Percentiles rank a stretch among this genome's conserved stretches.
phyloP scores from a whole-genome alignment of 306 rosid species.

The Vigna trinervia region DNA sequence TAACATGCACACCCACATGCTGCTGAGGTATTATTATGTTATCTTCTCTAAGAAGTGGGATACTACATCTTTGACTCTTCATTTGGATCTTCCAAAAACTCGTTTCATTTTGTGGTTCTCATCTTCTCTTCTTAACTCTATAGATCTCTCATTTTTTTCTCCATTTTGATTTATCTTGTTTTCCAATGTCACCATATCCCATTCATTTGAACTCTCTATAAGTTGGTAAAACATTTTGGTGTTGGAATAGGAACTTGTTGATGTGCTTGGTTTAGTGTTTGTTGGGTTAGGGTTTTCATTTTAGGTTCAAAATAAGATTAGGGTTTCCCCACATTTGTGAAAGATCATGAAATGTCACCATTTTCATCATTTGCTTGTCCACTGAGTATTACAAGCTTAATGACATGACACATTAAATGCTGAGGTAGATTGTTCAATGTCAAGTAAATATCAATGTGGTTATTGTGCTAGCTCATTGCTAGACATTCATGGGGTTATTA shows the following conservation, averaged over 20 bases:
- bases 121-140: conserved; percentile 16
- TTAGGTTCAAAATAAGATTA: too few relatives aligned
- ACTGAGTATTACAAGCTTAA: too few relatives aligned
- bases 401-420: neutral
- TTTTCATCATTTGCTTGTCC: neutral
- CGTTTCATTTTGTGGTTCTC: conserved; percentile 34
- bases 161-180: conserved; percentile 11
- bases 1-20: conserved; percentile 53
- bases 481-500: neutral
- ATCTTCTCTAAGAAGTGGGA: conserved; percentile 48
- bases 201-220: conserved; percentile 3
- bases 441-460: too few relatives aligned
- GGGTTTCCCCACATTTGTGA: neutral
- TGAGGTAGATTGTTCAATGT: too few relatives aligned
- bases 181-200: neutral
- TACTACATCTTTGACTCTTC: conserved; percentile 52
- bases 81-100: conserved; percentile 48
- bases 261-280: neutral
- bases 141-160: neutral
- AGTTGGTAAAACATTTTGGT: neutral
- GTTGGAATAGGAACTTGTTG: neutral
- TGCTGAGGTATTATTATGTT: conserved; percentile 49
- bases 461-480: neutral
- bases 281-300: neutral
- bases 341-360: too few relatives aligned